Conservation (phyloP, 2,329 filamentous ascomycete genomes). For the Nannizzia gypsea region DNA sequence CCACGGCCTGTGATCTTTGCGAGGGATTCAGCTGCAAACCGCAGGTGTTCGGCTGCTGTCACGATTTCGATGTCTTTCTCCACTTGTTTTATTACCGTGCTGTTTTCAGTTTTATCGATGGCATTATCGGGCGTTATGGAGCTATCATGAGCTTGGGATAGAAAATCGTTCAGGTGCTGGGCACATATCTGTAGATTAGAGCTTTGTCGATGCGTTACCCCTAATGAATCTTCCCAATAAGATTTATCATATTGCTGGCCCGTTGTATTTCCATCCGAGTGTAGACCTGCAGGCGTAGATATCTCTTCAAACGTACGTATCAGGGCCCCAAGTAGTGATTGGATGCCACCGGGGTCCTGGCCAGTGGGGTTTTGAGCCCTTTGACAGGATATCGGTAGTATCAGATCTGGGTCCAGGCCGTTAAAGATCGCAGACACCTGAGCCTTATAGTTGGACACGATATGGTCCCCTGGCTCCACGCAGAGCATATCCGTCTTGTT, state of each 20-base stretch:
- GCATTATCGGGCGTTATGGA: conserved; percentile 15
- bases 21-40: conserved; percentile 67
- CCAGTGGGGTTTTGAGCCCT: conserved; percentile 34
- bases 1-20: conserved; percentile 79
- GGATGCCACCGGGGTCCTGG: conserved; percentile 52
- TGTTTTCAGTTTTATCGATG: conserved; percentile 5
- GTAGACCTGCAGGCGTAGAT: conserved; percentile 27
- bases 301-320: conserved; percentile 51
- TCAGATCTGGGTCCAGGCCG: conserved; percentile 25
- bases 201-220: conserved; percentile 81
- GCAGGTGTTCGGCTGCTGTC: conserved; percentile 76
- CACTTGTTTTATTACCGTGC: conserved; percentile 10
- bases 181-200: conserved; percentile 66
- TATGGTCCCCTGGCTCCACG: conserved; percentile 8
- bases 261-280: conserved; percentile 17
- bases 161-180: conserved; percentile 59
- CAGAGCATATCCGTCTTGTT: conserved; percentile 49
- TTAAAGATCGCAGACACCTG: conserved; percentile 12
- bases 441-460: not conserved
- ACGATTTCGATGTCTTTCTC: conserved; percentile 58
- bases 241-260: conserved; percentile 44
- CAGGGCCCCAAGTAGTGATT: conserved; percentile 55
- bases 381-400: conserved; percentile 62
- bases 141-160: conserved; percentile 41
- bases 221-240: conserved; percentile 70